Evolutionary conservation across 2,329 filamentous ascomycete species (phyloP), one percentile per base, ranked within the genome.

Genomic region (Sarocladium kiliense): DNA sequence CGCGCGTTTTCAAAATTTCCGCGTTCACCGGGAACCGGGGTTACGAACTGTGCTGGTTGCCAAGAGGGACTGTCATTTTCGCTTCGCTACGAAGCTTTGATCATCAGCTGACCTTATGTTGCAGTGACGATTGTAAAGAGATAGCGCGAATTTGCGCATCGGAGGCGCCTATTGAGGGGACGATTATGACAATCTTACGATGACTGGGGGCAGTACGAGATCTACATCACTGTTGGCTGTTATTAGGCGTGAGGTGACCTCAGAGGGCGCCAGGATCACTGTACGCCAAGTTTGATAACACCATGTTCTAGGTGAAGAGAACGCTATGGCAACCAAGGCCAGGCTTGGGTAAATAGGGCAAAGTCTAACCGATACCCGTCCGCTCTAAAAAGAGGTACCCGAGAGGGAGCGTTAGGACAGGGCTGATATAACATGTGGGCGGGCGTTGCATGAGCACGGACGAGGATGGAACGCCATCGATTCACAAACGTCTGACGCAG

Each of bases 71-170:
- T 27, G 6, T 27, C 26, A 34, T 34, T n/a, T 23, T 51, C 7
- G 21, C 47, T 11, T 51, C 18, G 23, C 10, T 5, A 51, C 5
- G 27, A 21, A 27, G n/a, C n/a, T 23, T 32, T 32, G 44, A 30
- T 7, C 26, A 30, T 51, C 30, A 19, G 47, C 47, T 51, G 47
- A 51, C 23, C 19, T 36, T 4, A 51, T 51, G 18, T 36, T 23
- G 30, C 16, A 51, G 47, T 51, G 5, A 51, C 47, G 27, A 51
- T 51, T 36, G 47, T 51, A n/a, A 51, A 51, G 47, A 51, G 47
- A 16, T 51, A 51, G 47, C 26, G 47, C 26, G 19, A 4, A 19
- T 23, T 23, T 11, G 44, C 44, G 21, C 23, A 9, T 23, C 11
- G 21, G n/a, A 27, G 23, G 44, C 25, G 44, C 25, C 44, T 25